Evolutionary conservation across 2,329 filamentous ascomycete species (phyloP).

Genomic region (Thielaviopsis populi): DNA sequence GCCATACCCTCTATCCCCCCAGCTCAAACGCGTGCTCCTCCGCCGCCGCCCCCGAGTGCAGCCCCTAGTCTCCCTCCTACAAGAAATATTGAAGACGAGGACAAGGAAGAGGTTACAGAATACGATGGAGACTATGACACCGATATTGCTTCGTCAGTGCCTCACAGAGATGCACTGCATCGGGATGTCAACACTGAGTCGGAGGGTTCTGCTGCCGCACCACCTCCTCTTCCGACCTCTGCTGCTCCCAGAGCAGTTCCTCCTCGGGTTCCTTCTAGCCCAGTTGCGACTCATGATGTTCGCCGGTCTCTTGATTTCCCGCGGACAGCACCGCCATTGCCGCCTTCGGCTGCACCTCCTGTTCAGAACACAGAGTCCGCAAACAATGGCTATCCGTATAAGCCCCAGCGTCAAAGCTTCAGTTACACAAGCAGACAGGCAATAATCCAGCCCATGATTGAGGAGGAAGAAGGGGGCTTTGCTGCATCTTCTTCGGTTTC

Average conservation of each 20-base stretch:
- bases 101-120: constrained; percentile 70
- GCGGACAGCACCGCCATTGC: constrained; percentile 25
- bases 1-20: constrained; percentile 33
- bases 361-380: constrained; percentile 18
- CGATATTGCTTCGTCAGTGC: constrained; percentile 86
- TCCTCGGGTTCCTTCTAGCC: constrained; percentile 46
- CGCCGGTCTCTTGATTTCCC: constrained; percentile 51
- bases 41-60: constrained; percentile 43
- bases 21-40: constrained; percentile 45
- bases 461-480: constrained; percentile 36
- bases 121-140: constrained; percentile 98
- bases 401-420: constrained; percentile 14
- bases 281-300: constrained; percentile 34
- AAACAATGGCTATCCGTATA: constrained; percentile 48
- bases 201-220: constrained; percentile 37
- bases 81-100: constrained; percentile 35
- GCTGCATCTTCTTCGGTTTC: neutral
- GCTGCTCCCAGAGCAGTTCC: constrained; percentile 33
- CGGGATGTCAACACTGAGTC: constrained; percentile 35
- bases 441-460: constrained; percentile 27
- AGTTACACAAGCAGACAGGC: constrained; percentile 17
- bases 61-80: constrained; percentile 29
- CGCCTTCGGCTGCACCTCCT: constrained; percentile 2
- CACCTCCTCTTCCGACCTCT: constrained; percentile 27
- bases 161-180: constrained; percentile 88